Evolutionary conservation across 148 eudicot species (phyloP).

Genomic region (Vaccinium corymbosum): DNA sequence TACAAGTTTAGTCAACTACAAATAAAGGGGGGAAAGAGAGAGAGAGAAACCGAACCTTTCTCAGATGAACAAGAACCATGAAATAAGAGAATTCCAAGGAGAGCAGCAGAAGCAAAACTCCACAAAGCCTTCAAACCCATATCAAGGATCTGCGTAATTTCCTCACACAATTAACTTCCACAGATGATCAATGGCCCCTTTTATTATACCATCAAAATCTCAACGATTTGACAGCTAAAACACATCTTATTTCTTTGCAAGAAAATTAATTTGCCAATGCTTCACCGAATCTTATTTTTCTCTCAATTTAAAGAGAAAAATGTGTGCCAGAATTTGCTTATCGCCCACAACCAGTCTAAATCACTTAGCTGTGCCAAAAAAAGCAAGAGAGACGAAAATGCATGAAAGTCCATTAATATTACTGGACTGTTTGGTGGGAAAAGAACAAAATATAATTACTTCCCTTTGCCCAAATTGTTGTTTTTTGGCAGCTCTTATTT

Average conservation of each 20-base stretch:
- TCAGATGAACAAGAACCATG: constrained; percentile 34
- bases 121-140: neutral
- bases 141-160: too few relatives aligned
- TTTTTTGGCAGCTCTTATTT: neutral
- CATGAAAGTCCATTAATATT: neutral
- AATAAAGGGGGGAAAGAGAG: neutral
- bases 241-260: too few relatives aligned
- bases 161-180: too few relatives aligned
- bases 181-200: too few relatives aligned
- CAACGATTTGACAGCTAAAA: too few relatives aligned
- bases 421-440: neutral
- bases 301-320: neutral
- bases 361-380: neutral
- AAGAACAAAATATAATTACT: neutral
- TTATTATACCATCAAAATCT: too few relatives aligned
- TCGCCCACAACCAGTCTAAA: neutral
- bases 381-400: neutral
- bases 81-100: constrained; percentile 25
- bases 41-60: constrained; percentile 32
- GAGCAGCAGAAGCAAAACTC: constrained; percentile 3
- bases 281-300: neutral
- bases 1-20: neutral
- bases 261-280: neutral
- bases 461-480: neutral
- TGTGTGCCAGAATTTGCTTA: neutral